Evolutionary conservation across 2,329 filamentous ascomycete genomes (phyloP).

Genomic region (Fusarium albosuccineum): DNA sequence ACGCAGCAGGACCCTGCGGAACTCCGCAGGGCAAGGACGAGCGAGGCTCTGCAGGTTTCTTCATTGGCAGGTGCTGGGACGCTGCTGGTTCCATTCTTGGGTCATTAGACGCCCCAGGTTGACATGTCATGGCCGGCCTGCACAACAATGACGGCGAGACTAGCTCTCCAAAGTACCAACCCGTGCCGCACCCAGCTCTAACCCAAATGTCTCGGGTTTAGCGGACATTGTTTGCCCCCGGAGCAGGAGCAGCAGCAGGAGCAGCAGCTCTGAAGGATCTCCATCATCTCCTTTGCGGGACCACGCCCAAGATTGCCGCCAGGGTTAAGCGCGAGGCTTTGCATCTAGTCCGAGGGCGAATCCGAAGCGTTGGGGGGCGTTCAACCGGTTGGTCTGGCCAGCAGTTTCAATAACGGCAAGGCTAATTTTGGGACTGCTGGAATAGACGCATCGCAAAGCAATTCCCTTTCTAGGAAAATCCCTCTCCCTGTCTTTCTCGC

Average conservation of each 20-base stretch:
- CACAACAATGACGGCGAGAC: no score
- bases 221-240: conserved; percentile 16
- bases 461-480: conserved; percentile 9
- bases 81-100: neutral
- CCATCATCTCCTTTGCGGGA: conserved; percentile 2
- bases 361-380: conserved; percentile 24
- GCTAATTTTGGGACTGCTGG: conserved; percentile 37
- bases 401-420: conserved; percentile 31
- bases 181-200: no score
- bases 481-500: neutral
- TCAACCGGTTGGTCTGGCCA: conserved; percentile 6
- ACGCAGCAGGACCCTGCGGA: conserved; percentile 2
- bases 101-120: no score
- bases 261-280: conserved; percentile 5
- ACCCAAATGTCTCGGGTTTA: conserved; percentile 1
- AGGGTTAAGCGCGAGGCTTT: conserved; percentile 40
- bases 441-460: conserved; percentile 13
- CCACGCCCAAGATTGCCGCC: conserved; percentile 32
- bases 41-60: conserved; percentile 3
- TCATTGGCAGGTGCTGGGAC: no score
- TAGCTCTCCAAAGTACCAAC: no score
- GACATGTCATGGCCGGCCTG: no score
- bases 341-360: conserved; percentile 11
- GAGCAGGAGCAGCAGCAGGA: neutral
- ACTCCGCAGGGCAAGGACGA: conserved; percentile 1